Evolutionary conservation across 2,329 filamentous ascomycete species (phyloP).

Genomic region (Sporothrix pallida): DNA sequence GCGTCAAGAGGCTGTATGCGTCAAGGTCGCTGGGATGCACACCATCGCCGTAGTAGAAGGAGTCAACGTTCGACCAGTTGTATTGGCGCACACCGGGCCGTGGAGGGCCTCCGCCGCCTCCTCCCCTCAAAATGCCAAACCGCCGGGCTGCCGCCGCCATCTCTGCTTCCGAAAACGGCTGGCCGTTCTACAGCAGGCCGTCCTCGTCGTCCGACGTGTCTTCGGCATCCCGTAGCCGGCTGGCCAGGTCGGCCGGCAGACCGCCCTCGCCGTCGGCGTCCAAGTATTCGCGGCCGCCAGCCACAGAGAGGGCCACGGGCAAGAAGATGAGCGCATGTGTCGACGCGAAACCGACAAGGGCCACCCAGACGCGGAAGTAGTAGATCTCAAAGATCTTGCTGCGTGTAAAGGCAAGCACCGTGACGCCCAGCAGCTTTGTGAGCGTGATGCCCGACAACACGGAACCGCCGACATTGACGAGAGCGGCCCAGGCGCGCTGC

Average conservation of each 20-base stretch:
- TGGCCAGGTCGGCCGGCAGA: slow-evolving; percentile 85
- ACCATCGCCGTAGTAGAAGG: neutral
- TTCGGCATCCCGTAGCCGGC: slow-evolving; percentile 64
- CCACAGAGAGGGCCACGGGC: slow-evolving; percentile 83
- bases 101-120: neutral
- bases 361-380: slow-evolving; percentile 96
- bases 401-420: slow-evolving; percentile 88
- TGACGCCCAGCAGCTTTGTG: slow-evolving; percentile 91
- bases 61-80: neutral
- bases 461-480: slow-evolving; percentile 92
- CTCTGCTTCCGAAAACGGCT: neutral
- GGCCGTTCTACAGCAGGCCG: slow-evolving; percentile 41
- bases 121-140: neutral
- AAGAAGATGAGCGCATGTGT: slow-evolving; percentile 89
- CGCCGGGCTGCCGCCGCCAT: neutral
- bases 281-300: slow-evolving; percentile 85
- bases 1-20: neutral
- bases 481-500: slow-evolving; percentile 86
- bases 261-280: slow-evolving; percentile 88
- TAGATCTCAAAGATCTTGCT: slow-evolving; percentile 99
- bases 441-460: slow-evolving; percentile 97
- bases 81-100: slow-evolving; percentile 16
- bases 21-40: neutral
- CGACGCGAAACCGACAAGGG: slow-evolving; percentile 86
- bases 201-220: slow-evolving; percentile 75